Base-by-base conservation (phyloP, 768 basidiomycete species). In the Tephrocybe sp. region DNA sequence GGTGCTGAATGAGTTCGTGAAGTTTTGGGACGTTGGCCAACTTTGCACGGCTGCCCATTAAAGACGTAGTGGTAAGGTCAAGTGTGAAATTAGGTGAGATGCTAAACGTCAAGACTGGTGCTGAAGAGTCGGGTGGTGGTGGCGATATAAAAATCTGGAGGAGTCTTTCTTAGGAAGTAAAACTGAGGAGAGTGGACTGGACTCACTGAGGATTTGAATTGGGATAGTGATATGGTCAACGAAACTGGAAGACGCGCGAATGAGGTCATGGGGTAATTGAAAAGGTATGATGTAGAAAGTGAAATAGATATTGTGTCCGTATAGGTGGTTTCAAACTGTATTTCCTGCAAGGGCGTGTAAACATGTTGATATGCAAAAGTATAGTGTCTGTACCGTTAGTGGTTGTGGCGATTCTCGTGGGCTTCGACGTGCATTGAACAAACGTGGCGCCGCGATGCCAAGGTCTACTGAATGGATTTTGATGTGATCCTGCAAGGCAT, bases 41-140 rank as follows among this genome's bases (percentile, higher is more conserved):
- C 69, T 97, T 97, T n/a, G 97, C 94, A 38, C 95, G 84, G 56
- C 91, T 94, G 16, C 97, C 97, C 74, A 98, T 85, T 3, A 97
- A 78, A 22, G 94, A 97, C 6, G 85, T 91, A 10, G 91, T 94
- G 42, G 86, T 82, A 36, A 99, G 75, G 58, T 88, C 83, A 16
- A 99, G 82, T 13, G 82, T 82, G 61, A 99, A 97, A 60, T 91
- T 84, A 1, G 92, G 88, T 21, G 88, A 82, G 18, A 99, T 79
- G 24, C 82, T 82, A 29, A 95, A 63, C 1, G 83, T 82, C 49
- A 95, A 55, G 54, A 76, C 73, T 44, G 91, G 80, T 57, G 84
- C 61, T 49, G 75, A 42, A 41, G 79, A 72, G 60, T 75, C 56
- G 34, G 78, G 64, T 40, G 72, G 64, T 19, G 91, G 89, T 2